A percentile compares a stretch with the other conserved stretches of the same genome.
phyloP scores from a whole-genome alignment of 1,139 yeast species.

The Petasospora fabianii region DNA sequence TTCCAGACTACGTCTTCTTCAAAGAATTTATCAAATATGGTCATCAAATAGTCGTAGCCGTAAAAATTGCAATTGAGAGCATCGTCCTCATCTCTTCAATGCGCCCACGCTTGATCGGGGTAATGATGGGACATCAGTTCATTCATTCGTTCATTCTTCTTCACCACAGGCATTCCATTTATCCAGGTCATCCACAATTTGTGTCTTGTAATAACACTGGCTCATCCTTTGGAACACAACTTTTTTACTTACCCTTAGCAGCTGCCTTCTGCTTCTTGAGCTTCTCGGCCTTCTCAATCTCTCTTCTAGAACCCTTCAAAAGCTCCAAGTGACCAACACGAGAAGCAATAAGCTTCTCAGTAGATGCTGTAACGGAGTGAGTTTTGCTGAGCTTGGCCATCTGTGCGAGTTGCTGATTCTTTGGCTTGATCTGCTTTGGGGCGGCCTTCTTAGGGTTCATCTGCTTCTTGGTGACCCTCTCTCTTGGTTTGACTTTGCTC shows the following conservation, averaged over 20 bases:
- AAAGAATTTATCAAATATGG: no score
- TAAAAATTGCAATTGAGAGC: no score
- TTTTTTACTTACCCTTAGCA: constrained; percentile 4
- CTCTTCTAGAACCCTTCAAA: constrained; percentile 87
- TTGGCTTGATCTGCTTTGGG: constrained; percentile 69
- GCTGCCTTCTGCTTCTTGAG: constrained; percentile 30
- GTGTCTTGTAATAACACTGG: no score
- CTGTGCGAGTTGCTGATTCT: constrained; percentile 48
- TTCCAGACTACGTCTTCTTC: no score
- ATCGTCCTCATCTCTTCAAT: no score
- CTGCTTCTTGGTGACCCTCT: constrained; percentile 37
- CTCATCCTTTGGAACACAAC: no score
- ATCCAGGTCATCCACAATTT: no score
- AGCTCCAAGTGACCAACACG: constrained; percentile 95
- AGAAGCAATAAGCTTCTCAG: constrained; percentile 83
- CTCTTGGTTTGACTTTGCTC: constrained; percentile 34
- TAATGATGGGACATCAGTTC: no score
- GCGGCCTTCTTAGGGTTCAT: constrained; percentile 70
- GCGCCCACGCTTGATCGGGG: no score
- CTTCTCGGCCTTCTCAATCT: constrained; percentile 55
- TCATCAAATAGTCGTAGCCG: no score
- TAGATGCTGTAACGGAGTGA: constrained; percentile 57
- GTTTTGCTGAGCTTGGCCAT: constrained; percentile 64
- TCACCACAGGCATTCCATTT: no score
- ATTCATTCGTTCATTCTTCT: no score